Conservation (phyloP, 2,329 filamentous ascomycete genomes). For the Thermomyces lanuginosus region DNA sequence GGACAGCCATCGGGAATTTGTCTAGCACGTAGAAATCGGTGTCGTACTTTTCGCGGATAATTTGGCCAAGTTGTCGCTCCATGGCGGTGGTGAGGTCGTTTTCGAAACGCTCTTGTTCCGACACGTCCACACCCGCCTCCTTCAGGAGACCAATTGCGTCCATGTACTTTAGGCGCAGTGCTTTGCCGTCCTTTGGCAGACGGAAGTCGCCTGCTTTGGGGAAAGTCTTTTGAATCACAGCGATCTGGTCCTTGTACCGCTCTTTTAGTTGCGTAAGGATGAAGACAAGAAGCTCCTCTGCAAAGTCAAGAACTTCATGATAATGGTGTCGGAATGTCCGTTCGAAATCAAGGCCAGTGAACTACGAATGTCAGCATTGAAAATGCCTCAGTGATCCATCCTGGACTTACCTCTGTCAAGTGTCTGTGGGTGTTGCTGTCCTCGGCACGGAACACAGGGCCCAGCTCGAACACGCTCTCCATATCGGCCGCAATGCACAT, state of each 20-base stretch:
- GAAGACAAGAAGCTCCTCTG: conserved; percentile 34
- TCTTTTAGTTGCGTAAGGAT: conserved; percentile 31
- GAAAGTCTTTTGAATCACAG: conserved; percentile 32
- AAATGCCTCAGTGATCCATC: conserved; percentile 3
- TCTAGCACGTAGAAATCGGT: conserved; percentile 96
- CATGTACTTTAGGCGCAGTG: conserved; percentile 34
- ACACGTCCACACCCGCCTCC: conserved; percentile 34
- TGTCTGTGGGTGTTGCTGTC: conserved; percentile 53
- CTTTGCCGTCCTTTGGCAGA: conserved; percentile 33
- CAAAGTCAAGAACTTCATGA: conserved; percentile 35
- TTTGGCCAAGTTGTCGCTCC: conserved; percentile 57
- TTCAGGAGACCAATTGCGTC: conserved; percentile 33
- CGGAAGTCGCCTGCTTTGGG: conserved; percentile 36
- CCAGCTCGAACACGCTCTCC: conserved; percentile 48
- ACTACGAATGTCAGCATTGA: conserved; percentile 18
- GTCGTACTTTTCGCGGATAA: conserved; percentile 75
- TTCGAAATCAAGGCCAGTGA: conserved; percentile 37
- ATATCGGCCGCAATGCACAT: conserved; percentile 51
- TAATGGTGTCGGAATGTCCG: conserved; percentile 35
- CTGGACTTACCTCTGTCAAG: conserved; percentile 40
- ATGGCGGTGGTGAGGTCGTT: conserved; percentile 33
- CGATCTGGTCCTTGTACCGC: conserved; percentile 30
- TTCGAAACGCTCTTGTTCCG: conserved; percentile 32
- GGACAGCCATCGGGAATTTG: conserved; percentile 78
- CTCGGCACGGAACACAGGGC: conserved; percentile 50